Evolutionary conservation across 257 asterid genomes (phyloP), one percentile per base, ranked within the genome.

Genomic region (Solanum infundibuliforme): DNA sequence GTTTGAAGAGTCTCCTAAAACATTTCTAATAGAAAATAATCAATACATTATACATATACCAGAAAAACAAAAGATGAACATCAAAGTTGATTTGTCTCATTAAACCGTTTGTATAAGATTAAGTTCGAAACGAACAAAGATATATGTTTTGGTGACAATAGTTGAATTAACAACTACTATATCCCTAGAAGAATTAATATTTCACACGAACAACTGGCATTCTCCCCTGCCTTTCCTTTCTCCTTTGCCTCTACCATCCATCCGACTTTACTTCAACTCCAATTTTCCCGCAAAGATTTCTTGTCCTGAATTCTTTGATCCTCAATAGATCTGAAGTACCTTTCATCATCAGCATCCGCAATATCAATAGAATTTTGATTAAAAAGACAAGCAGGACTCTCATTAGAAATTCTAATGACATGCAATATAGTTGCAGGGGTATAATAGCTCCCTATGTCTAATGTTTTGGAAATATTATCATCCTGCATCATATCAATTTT

Each of bases 281-380:
- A 36, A 29, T 46, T 91, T 58, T 83, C 90, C 48, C 72, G 86
- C 3, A 69, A 69, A 29, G 72, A 85, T 16, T 36, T 87, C 87
- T 71, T 90, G 74, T 87, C 91, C 83, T 84, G 68, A 11, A 84
- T 23, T 72, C 62, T 90, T 85, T 94, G 86, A 86, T 93, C 95
- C 86, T 86, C 90, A 8, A 91, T 91, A 69, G 89, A 48, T 58
- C 91, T 86, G 4, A 94, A 94, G 89, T 65, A 94, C 48, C 93
- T 94, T 85, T 91, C 90, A 62, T 94, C 91, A 38, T 89, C 90
- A 12, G 91, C 94, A n/a, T 87, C 5, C 88, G 90, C 91, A 86
- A 95, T 91, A 27, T 97, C 98, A 60, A 94, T 94, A 11, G 97
- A 96, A 89, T 94, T 95, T 60, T 88, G 87, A 85, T 95, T 95